These are phyloP conservation scores for Iris macrosiphon DNA, from an alignment of 106 monocot species.

Conservation along the genomic window DNA sequence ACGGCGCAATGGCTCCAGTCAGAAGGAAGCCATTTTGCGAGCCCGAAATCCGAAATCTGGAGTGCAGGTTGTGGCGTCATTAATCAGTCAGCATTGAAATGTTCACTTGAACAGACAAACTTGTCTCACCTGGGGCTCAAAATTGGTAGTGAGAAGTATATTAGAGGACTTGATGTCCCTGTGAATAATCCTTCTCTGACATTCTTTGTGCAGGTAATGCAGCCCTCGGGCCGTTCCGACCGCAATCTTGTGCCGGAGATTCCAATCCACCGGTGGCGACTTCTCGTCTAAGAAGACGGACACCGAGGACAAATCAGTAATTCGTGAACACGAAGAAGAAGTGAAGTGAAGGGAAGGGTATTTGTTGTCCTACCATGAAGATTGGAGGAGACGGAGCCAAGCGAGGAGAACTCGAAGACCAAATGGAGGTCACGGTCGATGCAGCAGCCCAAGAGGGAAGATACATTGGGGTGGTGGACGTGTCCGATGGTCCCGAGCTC, in stretches of 20 bases:
- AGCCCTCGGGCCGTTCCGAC: conserved; percentile 49
- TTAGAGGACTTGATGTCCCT: conserved; percentile 66
- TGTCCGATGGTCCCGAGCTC: conserved; percentile 75
- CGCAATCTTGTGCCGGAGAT: conserved; percentile 27
- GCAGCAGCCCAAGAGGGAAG: conserved; percentile 52
- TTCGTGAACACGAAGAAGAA: neutral
- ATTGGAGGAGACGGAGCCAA: conserved; percentile 53
- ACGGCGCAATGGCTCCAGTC: conserved; percentile 55
- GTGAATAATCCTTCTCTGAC: conserved; percentile 65
- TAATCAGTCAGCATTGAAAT: too few relatives aligned
- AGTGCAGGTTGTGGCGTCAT: too few relatives aligned
- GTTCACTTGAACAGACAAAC: too few relatives aligned
- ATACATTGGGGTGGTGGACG: conserved; percentile 61
- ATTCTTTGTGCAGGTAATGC: conserved; percentile 59
- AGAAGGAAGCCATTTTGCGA: conserved; percentile 59
- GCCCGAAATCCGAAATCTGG: conserved; percentile 70
- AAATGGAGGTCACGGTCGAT: conserved; percentile 53
- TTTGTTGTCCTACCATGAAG: conserved; percentile 38
- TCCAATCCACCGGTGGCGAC: conserved; percentile 44
- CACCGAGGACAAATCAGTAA: neutral
- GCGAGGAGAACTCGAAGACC: conserved; percentile 61
- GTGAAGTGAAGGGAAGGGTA: neutral
- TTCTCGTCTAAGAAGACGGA: conserved; percentile 24
- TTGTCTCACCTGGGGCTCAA: conserved; percentile 46
- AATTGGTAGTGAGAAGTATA: conserved; percentile 42